Percentiles rank a stretch among this genome's conserved stretches.
phyloP scores from a whole-genome alignment of 2,329 filamentous ascomycete species.

The Epichloe aotearoae region DNA sequence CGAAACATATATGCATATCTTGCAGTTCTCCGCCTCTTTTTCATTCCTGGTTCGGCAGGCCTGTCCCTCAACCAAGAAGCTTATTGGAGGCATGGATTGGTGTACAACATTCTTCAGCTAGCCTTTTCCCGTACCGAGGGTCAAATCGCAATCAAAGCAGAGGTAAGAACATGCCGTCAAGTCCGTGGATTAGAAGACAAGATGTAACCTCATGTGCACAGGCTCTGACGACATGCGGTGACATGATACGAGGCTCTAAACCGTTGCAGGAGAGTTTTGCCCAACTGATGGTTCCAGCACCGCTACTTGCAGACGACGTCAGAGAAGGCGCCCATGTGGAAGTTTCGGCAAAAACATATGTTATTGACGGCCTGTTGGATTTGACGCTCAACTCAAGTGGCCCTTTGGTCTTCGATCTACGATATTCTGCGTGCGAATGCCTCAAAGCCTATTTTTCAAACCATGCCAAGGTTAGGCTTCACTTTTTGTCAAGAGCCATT shows the following conservation, averaged over 20 bases:
- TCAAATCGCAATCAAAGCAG: conserved; percentile 66
- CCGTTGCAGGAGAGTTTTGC: conserved; percentile 80
- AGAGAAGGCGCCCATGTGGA: conserved; percentile 33
- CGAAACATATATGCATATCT: conserved; percentile 87
- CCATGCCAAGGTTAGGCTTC: conserved; percentile 66
- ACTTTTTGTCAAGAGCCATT: conserved; percentile 81
- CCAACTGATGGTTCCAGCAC: conserved; percentile 62
- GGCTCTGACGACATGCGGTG: conserved; percentile 74
- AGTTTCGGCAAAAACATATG: conserved; percentile 55
- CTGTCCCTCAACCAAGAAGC: conserved; percentile 73
- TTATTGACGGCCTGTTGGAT: conserved; percentile 86
- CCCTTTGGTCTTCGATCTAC: conserved; percentile 59
- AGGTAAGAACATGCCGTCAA: conserved; percentile 36
- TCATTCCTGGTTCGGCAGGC: conserved; percentile 66
- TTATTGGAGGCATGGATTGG: conserved; percentile 72
- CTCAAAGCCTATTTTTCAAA: conserved; percentile 85
- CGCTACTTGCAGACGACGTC: conserved; percentile 27
- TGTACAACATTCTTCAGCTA: conserved; percentile 67
- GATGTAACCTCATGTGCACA: conserved; percentile 20
- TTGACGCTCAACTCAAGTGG: conserved; percentile 58
- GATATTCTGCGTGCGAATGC: conserved; percentile 76
- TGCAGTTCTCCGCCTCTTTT: conserved; percentile 74
- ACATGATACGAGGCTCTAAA: conserved; percentile 72
- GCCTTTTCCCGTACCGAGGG: conserved; percentile 59
- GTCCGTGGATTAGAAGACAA: not conserved